Base-by-base conservation (phyloP, 352 stramenopile species). In the Phytophthora cryptogea region DNA sequence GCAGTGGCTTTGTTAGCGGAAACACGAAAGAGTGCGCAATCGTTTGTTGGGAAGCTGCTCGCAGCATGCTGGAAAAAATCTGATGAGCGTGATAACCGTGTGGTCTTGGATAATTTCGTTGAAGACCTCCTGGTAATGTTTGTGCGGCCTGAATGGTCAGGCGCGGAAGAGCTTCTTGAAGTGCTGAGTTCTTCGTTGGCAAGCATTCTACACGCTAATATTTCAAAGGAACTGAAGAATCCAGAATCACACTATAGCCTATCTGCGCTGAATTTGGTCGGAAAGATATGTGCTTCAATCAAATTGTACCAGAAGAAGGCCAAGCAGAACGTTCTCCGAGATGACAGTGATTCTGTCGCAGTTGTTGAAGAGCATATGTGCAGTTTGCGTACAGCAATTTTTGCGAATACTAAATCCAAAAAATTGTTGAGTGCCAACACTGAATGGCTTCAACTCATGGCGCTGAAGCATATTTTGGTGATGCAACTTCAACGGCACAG, bases 51-150 rank as follows among this genome's bases (percentile, higher is more conserved):
- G 13, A 49, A 67, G 13, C 52, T 96, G 41, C 46, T 96, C 39
- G 83, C 68, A 42, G 80, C 86, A 49, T 95, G 83, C 50, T 76
- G 90, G 68, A 94, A 93, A 64, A 95, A 92, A 60, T 76, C 70
- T 8, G 86, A 95, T 53, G 84, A 93, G 28, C 67, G 80, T 31
- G 80, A 93, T 49, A 81, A 88, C 62, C 83, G 86, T 17, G 66
- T 88, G 41, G 65, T 89, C 13, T 64, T 96, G 11, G 88, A 94
- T 14, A 88, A 94, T 36, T 90, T 95, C 52, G 66, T 89, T 26
- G 86, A 96, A 61, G 88, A 96, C 59, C 49, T 96, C 31, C 70
- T 96, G 11, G 66, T 74, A 7, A 89, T 96, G 77, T 89, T 94
- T 64, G 66, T 75, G 14, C 80, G 73, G n/a, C 84, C 86, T 10